Percentiles rank a stretch among this genome's conserved stretches.
Conservation (phyloP, 2,329 filamentous ascomycete species). For the Emmonsia crescens region DNA sequence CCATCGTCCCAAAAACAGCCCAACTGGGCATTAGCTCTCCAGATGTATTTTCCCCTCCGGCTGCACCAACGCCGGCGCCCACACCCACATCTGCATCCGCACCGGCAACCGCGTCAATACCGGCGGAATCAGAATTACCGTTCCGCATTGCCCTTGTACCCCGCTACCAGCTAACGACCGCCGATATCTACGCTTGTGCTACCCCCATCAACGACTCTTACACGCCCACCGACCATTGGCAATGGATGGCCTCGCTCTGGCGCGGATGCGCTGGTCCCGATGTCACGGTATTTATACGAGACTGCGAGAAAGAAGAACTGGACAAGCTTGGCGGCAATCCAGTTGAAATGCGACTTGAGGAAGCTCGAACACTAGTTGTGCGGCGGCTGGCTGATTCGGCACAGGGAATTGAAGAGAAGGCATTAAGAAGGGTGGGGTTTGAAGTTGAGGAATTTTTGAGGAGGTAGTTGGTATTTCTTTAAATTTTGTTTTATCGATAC, state of each 20-base stretch:
- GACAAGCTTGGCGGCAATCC: slow-evolving; percentile 31
- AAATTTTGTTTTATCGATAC: background rate
- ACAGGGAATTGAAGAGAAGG: slow-evolving; percentile 51
- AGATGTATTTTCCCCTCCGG: slow-evolving; percentile 18
- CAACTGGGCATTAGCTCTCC: slow-evolving; percentile 23
- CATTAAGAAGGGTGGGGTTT: slow-evolving; percentile 66
- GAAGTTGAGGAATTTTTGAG: slow-evolving; percentile 66
- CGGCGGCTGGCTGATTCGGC: slow-evolving; percentile 29
- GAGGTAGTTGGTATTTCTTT: slow-evolving; percentile 26
- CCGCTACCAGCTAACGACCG: slow-evolving; percentile 67
- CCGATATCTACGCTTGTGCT: slow-evolving; percentile 61
- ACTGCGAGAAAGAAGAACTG: slow-evolving; percentile 32
- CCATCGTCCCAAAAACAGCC: slow-evolving; percentile 23
- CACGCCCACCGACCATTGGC: slow-evolving; percentile 81
- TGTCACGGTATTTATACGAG: slow-evolving; percentile 36
- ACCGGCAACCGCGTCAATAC: slow-evolving; percentile 9
- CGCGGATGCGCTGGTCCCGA: slow-evolving; percentile 75
- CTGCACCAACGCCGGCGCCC: slow-evolving; percentile 10
- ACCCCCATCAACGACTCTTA: slow-evolving; percentile 70
- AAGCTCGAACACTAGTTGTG: slow-evolving; percentile 43
- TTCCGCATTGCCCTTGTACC: slow-evolving; percentile 67
- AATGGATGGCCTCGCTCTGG: slow-evolving; percentile 94
- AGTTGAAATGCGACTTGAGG: slow-evolving; percentile 47
- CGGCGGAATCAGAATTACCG: slow-evolving; percentile 9
- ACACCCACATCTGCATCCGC: background rate